Evolutionary conservation across 768 basidiomycete species (phyloP).

Genomic region (Xerocomus brunneocitrinus): DNA sequence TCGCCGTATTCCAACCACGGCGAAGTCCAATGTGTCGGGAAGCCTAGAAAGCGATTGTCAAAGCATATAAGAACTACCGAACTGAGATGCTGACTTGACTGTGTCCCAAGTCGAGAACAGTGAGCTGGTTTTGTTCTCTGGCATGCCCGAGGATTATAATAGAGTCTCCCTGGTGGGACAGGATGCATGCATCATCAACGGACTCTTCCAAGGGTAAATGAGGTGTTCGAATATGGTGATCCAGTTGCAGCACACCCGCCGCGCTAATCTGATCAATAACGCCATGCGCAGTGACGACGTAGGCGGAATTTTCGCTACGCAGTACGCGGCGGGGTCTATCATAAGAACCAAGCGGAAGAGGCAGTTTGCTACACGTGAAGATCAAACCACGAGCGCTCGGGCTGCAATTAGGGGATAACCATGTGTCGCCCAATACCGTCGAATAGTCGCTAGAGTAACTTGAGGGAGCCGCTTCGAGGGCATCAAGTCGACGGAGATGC

Average conservation of each 20-base stretch:
- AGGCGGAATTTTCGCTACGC: slow-evolving; percentile 10
- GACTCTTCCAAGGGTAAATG: slow-evolving; percentile 24
- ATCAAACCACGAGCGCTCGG: neutral
- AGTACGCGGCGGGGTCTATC: slow-evolving; percentile 42
- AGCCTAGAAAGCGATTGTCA: slow-evolving; percentile 9
- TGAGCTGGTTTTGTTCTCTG: slow-evolving; percentile 34
- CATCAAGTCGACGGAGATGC: neutral
- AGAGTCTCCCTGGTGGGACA: slow-evolving; percentile 23
- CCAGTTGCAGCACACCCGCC: slow-evolving; percentile 15
- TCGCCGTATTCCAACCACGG: slow-evolving; percentile 33
- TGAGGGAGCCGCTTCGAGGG: neutral
- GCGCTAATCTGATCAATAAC: slow-evolving; percentile 29
- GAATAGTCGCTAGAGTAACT: neutral
- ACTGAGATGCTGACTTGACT: slow-evolving; percentile 21
- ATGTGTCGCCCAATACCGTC: neutral
- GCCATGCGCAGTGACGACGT: slow-evolving; percentile 39
- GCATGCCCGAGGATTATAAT: slow-evolving; percentile 37
- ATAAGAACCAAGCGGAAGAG: slow-evolving; percentile 24
- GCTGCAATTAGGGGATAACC: neutral
- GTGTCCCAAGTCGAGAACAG: slow-evolving; percentile 16
- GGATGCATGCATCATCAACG: slow-evolving; percentile 42
- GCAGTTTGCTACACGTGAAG: neutral
- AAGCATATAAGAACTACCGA: neutral
- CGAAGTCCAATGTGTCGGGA: slow-evolving; percentile 9
- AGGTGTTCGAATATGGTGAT: slow-evolving; percentile 18